Evolutionary conservation across 2,329 filamentous ascomycete species (phyloP).

Genomic region (Fusarium incarnatum): DNA sequence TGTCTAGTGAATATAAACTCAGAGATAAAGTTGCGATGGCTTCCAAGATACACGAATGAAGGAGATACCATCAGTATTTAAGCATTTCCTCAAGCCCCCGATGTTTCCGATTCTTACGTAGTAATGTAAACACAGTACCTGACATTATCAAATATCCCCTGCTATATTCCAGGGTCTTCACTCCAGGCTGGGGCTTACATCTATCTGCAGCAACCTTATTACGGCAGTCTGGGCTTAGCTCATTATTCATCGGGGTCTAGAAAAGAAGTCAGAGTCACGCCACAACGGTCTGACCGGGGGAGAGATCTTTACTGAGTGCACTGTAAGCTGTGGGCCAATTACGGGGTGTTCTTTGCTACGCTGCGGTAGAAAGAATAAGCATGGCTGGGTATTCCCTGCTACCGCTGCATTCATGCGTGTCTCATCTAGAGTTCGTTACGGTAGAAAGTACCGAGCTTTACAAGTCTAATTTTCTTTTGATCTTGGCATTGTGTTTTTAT

Average conservation of each 20-base stretch:
- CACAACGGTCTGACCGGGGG: neutral
- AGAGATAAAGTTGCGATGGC: neutral
- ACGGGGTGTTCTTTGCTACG: neutral
- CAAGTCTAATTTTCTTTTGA: neutral
- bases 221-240: neutral
- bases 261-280: conserved; percentile 1
- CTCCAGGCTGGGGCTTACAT: conserved; percentile 10
- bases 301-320: neutral
- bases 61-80: neutral
- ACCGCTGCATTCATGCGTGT: neutral
- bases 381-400: neutral
- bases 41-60: neutral
- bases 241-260: neutral
- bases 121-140: neutral
- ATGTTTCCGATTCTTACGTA: neutral
- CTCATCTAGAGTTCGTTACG: neutral
- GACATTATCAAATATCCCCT: no score
- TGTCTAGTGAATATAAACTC: neutral
- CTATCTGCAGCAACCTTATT: conserved; percentile 5
- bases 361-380: conserved; percentile 3
- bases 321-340: conserved; percentile 10
- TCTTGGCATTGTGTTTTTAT: no score
- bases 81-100: conserved; percentile 1
- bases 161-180: neutral
- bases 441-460: neutral